A percentile compares a stretch with the other conserved stretches of the same genome.
Conservation (phyloP, 352 stramenopile genomes). For the Phytophthora pini region DNA sequence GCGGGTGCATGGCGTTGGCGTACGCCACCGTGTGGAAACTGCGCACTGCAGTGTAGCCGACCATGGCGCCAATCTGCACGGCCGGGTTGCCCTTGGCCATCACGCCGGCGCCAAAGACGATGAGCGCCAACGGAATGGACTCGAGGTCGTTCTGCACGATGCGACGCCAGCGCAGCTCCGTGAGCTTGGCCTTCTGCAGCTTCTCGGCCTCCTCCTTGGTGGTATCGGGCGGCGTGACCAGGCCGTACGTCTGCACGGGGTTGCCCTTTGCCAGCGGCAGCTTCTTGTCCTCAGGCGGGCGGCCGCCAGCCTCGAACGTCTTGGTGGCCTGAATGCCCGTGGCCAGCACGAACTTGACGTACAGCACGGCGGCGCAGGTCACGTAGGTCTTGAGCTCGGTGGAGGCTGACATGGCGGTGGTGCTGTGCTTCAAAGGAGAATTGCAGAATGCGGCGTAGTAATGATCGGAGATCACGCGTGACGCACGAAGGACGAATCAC, state of each 20-base stretch:
- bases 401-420: conserved; percentile 32
- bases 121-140: conserved; percentile 55
- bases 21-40: conserved; percentile 58
- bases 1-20: conserved; percentile 52
- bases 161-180: conserved; percentile 54
- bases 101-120: conserved; percentile 52
- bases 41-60: conserved; percentile 51
- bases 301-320: conserved; percentile 52
- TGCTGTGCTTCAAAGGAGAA: conserved; percentile 12
- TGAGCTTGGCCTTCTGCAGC: conserved; percentile 39
- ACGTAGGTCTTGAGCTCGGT: conserved; percentile 61
- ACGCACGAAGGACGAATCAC: background rate
- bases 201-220: conserved; percentile 34
- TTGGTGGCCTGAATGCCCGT: conserved; percentile 56
- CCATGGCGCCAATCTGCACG: conserved; percentile 46
- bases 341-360: conserved; percentile 69
- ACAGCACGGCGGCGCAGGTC: conserved; percentile 58
- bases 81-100: conserved; percentile 35
- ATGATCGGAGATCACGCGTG: conserved; percentile 5
- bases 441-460: conserved; percentile 9
- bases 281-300: conserved; percentile 57
- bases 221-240: conserved; percentile 28
- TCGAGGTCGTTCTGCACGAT: conserved; percentile 73
- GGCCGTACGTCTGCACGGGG: conserved; percentile 48
- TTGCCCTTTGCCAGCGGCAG: conserved; percentile 49